These are phyloP conservation scores for Citeromyces hawaiiensis DNA, from an alignment of 1,139 yeast species.

Conservation along the genomic window DNA sequence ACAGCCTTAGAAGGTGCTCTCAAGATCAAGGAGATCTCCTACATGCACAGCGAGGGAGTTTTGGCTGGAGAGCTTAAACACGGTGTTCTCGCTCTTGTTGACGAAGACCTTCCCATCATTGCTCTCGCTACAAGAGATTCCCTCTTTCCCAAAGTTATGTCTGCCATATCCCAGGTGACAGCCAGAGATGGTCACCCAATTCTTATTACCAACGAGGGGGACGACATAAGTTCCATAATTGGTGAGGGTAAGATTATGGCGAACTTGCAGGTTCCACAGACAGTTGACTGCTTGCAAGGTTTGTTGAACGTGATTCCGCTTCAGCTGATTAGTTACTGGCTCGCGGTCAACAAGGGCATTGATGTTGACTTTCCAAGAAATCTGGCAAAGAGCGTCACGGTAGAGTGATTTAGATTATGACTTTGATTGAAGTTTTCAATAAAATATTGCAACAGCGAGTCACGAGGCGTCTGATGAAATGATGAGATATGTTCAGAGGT, in stretches of 20 bases:
- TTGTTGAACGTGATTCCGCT: slow-evolving; percentile 87
- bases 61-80: slow-evolving; percentile 98
- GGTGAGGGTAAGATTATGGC: slow-evolving; percentile 33
- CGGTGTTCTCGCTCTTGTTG: slow-evolving; percentile 95
- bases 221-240: slow-evolving; percentile 38
- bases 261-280: slow-evolving; percentile 79
- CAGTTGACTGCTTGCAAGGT: slow-evolving; percentile 97
- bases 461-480: too few species aligned
- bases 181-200: slow-evolving; percentile 98
- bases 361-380: slow-evolving; percentile 99
- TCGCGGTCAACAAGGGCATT: slow-evolving; percentile 89
- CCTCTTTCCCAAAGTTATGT: slow-evolving; percentile 89
- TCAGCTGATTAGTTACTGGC: slow-evolving; percentile 95
- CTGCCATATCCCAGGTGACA: slow-evolving; percentile 92
- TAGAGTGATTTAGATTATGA: slow-evolving; percentile 41
- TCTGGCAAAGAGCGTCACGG: slow-evolving; percentile 96
- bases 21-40: slow-evolving; percentile 95
- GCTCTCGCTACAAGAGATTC: slow-evolving; percentile 98
- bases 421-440: background rate
- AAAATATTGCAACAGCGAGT: too few species aligned
- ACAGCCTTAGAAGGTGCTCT: slow-evolving; percentile 97
- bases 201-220: slow-evolving; percentile 84
- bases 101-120: slow-evolving; percentile 84
- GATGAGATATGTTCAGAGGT: too few species aligned
- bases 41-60: slow-evolving; percentile 99